These are phyloP conservation scores for Geotrichum bryndzae DNA, from an alignment of 1,139 yeast genomes.

Conservation along the genomic window DNA sequence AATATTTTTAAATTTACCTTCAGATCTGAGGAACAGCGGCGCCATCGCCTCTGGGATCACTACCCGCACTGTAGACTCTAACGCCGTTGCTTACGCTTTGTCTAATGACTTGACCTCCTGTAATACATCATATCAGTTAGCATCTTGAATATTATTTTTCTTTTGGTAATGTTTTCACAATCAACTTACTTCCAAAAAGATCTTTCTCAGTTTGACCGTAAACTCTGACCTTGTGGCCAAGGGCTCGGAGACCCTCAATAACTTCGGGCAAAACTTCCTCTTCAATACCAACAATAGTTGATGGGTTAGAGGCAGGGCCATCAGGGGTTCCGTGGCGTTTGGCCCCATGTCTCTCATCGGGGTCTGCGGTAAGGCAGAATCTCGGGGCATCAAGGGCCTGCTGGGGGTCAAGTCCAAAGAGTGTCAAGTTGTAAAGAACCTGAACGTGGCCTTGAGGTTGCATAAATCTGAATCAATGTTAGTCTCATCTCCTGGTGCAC, in stretches of 20 bases:
- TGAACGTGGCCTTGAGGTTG: constrained; percentile 86
- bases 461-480: constrained; percentile 42
- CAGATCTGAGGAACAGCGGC: constrained; percentile 54
- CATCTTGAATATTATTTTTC: neutral
- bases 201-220: constrained; percentile 40
- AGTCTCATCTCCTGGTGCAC: neutral
- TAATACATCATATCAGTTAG: neutral
- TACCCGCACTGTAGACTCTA: constrained; percentile 61
- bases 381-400: constrained; percentile 74
- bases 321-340: constrained; percentile 52
- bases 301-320: constrained; percentile 56
- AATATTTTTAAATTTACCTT: constrained; percentile 1
- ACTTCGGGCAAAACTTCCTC: constrained; percentile 50
- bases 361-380: constrained; percentile 53
- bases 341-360: constrained; percentile 27
- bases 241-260: constrained; percentile 39
- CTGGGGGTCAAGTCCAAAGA: constrained; percentile 66
- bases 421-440: constrained; percentile 58
- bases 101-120: constrained; percentile 64
- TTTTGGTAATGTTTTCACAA: neutral
- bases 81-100: constrained; percentile 35
- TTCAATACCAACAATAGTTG: constrained; percentile 59
- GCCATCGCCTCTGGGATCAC: constrained; percentile 78
- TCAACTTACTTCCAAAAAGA: constrained; percentile 24
- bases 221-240: constrained; percentile 55